These are phyloP conservation scores for Cercospora berteroae DNA, from an alignment of 2,329 filamentous ascomycete species.

Conservation along the genomic window DNA sequence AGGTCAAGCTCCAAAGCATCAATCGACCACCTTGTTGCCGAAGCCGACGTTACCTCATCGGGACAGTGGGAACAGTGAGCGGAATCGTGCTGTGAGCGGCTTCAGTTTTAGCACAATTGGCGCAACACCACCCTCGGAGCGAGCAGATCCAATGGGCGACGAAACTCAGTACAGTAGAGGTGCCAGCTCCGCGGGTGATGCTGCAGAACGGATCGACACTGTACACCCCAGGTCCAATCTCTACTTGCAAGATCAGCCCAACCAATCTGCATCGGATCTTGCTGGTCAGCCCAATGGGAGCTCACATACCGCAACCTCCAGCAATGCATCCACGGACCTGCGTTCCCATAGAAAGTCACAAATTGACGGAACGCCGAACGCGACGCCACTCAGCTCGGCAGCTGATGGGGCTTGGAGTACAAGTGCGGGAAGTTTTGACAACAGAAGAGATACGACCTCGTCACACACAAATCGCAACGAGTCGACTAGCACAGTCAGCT, in stretches of 20 bases:
- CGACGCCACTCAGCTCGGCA: not conserved
- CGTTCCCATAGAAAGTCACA: not conserved
- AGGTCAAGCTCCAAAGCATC: slow-evolving; percentile 14
- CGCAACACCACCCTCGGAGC: slow-evolving; percentile 1
- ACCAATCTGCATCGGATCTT: not conserved
- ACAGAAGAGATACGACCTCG: not conserved
- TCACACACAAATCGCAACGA: not conserved
- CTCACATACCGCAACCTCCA: not conserved
- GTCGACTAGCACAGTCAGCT: not conserved
- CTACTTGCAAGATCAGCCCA: not conserved
- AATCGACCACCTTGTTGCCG: slow-evolving; percentile 21
- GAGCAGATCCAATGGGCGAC: not conserved
- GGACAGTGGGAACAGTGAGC: slow-evolving; percentile 30
- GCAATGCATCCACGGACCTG: not conserved
- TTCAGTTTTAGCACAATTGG: slow-evolving; percentile 24
- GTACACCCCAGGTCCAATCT: not conserved
- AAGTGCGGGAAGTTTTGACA: not conserved
- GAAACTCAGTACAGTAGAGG: not conserved
- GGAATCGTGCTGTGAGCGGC: slow-evolving; percentile 27
- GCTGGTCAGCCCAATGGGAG: not conserved
- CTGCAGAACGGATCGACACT: not conserved
- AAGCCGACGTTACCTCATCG: slow-evolving; percentile 23
- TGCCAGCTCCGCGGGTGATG: not conserved
- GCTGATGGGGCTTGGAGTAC: not conserved
- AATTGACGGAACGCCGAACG: not conserved